phyloP scores from a whole-genome alignment of 2,329 filamentous ascomycete genomes.

The Penicillium sp. region DNA sequence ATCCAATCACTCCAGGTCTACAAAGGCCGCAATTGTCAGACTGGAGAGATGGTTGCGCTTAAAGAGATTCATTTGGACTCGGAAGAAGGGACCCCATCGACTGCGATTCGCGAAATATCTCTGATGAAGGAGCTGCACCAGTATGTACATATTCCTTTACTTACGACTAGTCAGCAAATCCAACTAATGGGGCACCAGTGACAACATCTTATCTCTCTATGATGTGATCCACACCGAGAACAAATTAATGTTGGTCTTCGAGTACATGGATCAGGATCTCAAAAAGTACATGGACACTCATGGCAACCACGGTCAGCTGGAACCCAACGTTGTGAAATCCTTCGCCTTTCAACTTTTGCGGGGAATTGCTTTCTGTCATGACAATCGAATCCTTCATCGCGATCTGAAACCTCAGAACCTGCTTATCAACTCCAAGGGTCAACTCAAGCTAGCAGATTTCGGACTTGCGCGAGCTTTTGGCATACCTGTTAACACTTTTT shows the following conservation, averaged over 20 bases:
- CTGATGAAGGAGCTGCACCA: slow-evolving; percentile 99
- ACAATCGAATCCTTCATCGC: slow-evolving; percentile 91
- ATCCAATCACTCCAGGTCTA: slow-evolving; percentile 19
- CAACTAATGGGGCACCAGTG: slow-evolving; percentile 39
- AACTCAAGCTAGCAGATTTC: slow-evolving; percentile 92
- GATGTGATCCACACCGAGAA: slow-evolving; percentile 99
- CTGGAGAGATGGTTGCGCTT: slow-evolving; percentile 22
- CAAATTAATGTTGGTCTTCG: slow-evolving; percentile 98
- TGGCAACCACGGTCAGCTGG: slow-evolving; percentile 84
- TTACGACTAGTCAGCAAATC: too few relatives aligned
- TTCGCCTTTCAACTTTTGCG: slow-evolving; percentile 98
- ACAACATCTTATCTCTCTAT: slow-evolving; percentile 94
- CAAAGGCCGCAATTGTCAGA: slow-evolving; percentile 24
- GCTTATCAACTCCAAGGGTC: slow-evolving; percentile 86
- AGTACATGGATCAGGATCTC: slow-evolving; percentile 97
- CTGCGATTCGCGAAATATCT: slow-evolving; percentile 96
- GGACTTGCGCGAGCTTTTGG: slow-evolving; percentile 92
- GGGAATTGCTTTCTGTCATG: slow-evolving; percentile 96
- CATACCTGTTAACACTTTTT: slow-evolving; percentile 98
- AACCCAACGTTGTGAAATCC: slow-evolving; percentile 88
- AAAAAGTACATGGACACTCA: slow-evolving; percentile 98
- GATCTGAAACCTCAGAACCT: slow-evolving; percentile 97
- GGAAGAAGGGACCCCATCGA: slow-evolving; percentile 95
- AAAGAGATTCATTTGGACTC: slow-evolving; percentile 24
- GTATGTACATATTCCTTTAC: too few relatives aligned